A percentile compares a stretch with the other conserved stretches of the same genome.
These are phyloP conservation scores for Colletotrichum sp. DNA, from an alignment of 2,329 filamentous ascomycete genomes.

Conservation along the genomic window DNA sequence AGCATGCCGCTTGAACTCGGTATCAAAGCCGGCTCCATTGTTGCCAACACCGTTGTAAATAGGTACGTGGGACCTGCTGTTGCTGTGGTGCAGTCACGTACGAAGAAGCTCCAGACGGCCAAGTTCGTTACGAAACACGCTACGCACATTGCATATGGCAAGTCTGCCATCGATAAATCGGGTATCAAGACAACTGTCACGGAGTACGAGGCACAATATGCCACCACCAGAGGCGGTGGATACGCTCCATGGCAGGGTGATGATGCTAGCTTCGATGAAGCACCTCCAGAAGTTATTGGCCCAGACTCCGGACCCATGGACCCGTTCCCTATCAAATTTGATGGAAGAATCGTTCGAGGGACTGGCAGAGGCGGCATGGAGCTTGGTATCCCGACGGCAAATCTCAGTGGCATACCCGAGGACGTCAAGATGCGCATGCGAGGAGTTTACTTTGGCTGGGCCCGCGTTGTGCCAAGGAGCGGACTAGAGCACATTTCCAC, in stretches of 20 bases:
- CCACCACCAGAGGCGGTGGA: constrained; percentile 32
- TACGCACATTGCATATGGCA: constrained; percentile 21
- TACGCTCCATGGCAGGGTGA: constrained; percentile 38
- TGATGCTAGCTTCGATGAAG: constrained; percentile 33
- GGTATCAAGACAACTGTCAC: constrained; percentile 35
- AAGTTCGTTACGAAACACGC: neutral
- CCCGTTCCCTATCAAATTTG: constrained; percentile 60
- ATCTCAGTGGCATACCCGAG: constrained; percentile 55
- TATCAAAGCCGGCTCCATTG: constrained; percentile 58
- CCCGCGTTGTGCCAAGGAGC: constrained; percentile 44
- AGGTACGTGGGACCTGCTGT: constrained; percentile 41
- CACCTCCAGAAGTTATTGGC: constrained; percentile 45
- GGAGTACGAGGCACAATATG: constrained; percentile 40
- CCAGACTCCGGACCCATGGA: constrained; percentile 54
- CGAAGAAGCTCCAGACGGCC: constrained; percentile 35
- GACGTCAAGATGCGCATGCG: constrained; percentile 58
- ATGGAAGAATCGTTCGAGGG: constrained; percentile 51
- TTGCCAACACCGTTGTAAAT: constrained; percentile 50
- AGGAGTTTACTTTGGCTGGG: constrained; percentile 73
- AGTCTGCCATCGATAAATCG: constrained; percentile 30
- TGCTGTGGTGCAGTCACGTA: constrained; percentile 43
- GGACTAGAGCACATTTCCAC: constrained; percentile 35
- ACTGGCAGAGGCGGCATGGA: constrained; percentile 43
- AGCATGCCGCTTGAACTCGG: constrained; percentile 72
- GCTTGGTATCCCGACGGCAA: constrained; percentile 58